Evolutionary conservation across 2,329 filamentous ascomycete genomes (phyloP), one percentile per base, ranked within the genome.

Genomic region (Claviceps sp.): DNA sequence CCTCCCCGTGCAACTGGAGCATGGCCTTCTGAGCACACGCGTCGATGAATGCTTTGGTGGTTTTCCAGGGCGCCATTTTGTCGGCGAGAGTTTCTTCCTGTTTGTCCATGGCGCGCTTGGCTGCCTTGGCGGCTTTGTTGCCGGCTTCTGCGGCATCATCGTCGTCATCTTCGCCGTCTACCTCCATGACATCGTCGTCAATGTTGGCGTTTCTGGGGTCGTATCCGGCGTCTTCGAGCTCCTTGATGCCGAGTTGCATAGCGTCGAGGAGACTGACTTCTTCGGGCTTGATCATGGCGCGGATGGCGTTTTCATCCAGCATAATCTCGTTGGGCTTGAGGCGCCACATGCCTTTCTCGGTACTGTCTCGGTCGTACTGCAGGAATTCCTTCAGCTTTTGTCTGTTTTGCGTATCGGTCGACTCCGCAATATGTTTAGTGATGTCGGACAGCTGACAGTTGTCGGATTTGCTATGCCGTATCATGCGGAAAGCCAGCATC

Each of bases 331-430:
- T 80, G 8, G 81, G 73, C 49, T 79, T 80, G 56, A 95, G 78
- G 30, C 84, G 81, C 93, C 93, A 98, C 58, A 77, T 72, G 36
- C 88, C 87, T 62, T 90, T 90, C 50, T 84, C 79, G 7, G 61
- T 62, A 43, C 66, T 69, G 18, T 89, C 85, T 62, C 94, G 90
- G 61, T 93, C 85, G 63, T 96, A 97, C 48, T 82, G 78, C 59
- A 98, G 82, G 65, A 98, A 97, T 61, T 98, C 93, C 62, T 96
- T 93, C 70, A 98, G 84, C 68, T 97, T 96, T 62, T 95, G 90
- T 37, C 93, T 81, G 60, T 96, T 97, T 63, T 97, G 91, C 52
- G 93, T 89, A 63, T 97, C 91, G 20, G 88, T 93, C 5, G 89
- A 93, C 41, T 93, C 91, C 7, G 89, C 87, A 55, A 97, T 88